phyloP scores from a whole-genome alignment of 2,329 filamentous ascomycete genomes.

The Magnaporthiopsis rhizophila region DNA sequence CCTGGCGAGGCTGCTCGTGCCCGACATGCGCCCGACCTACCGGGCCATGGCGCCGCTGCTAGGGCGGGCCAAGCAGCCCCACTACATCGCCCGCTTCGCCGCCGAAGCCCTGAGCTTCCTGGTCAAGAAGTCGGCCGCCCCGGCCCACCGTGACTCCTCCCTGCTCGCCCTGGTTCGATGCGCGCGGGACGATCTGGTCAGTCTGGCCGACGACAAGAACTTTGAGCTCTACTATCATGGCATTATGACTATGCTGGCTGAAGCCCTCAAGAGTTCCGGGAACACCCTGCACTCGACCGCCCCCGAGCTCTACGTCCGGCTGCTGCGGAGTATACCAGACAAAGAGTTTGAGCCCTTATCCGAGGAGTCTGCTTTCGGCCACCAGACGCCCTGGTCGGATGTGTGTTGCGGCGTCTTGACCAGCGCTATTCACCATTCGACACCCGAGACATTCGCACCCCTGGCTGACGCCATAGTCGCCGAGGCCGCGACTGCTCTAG shows the following conservation, averaged over 20 bases:
- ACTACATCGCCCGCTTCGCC: slow-evolving; percentile 83
- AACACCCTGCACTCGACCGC: slow-evolving; percentile 52
- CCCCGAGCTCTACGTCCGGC: slow-evolving; percentile 40
- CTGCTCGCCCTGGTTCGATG: slow-evolving; percentile 65
- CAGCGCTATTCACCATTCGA: slow-evolving; percentile 76
- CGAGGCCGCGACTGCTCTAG: slow-evolving; percentile 30
- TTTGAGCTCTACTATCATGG: slow-evolving; percentile 72
- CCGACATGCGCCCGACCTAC: slow-evolving; percentile 77
- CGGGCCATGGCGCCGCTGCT: slow-evolving; percentile 76
- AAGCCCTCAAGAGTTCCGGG: slow-evolving; percentile 62
- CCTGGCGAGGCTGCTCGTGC: slow-evolving; percentile 75
- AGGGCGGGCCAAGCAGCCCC: slow-evolving; percentile 72
- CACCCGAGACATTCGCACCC: slow-evolving; percentile 61
- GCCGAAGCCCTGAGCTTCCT: slow-evolving; percentile 94
- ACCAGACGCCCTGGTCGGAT: slow-evolving; percentile 47
- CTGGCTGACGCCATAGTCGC: slow-evolving; percentile 56
- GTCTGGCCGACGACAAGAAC: slow-evolving; percentile 43
- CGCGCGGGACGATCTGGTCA: slow-evolving; percentile 60
- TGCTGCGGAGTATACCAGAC: slow-evolving; percentile 43
- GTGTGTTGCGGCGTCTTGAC: slow-evolving; percentile 70
- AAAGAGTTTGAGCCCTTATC: slow-evolving; percentile 35
- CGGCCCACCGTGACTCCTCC: slow-evolving; percentile 60
- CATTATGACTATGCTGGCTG: slow-evolving; percentile 84
- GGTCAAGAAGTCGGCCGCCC: slow-evolving; percentile 75
- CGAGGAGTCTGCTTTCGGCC: slow-evolving; percentile 11